Percentiles rank a stretch among this genome's conserved stretches.
Conservation (phyloP, 495 filamentous ascomycete genomes). For the Podospora pseudocomata region DNA sequence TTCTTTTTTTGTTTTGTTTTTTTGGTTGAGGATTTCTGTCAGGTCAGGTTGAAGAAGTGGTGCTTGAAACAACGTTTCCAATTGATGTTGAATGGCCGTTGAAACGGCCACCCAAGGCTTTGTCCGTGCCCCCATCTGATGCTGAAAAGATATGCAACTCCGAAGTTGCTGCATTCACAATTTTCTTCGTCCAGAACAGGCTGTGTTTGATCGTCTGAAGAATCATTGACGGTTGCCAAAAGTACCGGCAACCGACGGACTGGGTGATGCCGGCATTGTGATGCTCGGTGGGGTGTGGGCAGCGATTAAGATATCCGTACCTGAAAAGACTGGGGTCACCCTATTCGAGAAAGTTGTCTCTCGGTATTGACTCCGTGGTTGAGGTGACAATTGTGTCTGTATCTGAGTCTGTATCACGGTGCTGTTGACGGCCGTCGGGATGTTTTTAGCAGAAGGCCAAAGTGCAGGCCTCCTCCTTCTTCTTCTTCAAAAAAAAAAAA, state of each 20-base stretch:
- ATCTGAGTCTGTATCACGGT: not conserved
- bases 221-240: not conserved
- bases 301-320: not conserved
- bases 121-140: not conserved
- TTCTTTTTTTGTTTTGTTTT: not conserved
- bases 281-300: not conserved
- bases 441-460: not conserved
- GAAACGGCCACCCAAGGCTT: not conserved
- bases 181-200: not conserved
- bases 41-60: not conserved
- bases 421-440: not conserved
- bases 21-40: not conserved
- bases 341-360: not conserved
- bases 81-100: not conserved
- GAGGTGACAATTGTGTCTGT: not conserved
- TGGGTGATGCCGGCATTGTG: not conserved
- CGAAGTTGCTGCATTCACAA: not conserved
- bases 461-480: too few species aligned
- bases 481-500: too few species aligned
- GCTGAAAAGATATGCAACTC: not conserved
- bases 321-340: not conserved
- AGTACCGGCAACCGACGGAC: not conserved
- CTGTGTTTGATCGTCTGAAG: not conserved
- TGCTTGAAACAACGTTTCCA: not conserved
- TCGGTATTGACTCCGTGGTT: not conserved